Evolutionary conservation across 1,284 basidiomycete species (phyloP).

Genomic region (Phellopilus nigrolimitatus): DNA sequence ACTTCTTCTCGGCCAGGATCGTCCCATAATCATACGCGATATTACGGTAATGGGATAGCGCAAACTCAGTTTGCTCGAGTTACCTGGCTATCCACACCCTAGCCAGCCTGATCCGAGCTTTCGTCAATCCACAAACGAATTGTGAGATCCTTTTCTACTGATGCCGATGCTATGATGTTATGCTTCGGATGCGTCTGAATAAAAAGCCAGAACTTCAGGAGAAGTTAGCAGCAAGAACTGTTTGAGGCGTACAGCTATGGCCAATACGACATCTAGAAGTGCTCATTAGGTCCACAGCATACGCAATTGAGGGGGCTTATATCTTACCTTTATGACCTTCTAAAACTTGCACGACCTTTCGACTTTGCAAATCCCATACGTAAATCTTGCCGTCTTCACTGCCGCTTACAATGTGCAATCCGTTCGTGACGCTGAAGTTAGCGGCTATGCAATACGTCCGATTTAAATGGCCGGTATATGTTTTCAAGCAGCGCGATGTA

Average conservation of each 20-base stretch:
- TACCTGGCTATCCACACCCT: too few species aligned
- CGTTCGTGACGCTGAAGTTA: constrained; percentile 53
- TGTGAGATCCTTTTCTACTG: constrained; percentile 79
- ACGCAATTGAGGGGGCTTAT: constrained; percentile 5
- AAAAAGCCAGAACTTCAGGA: constrained; percentile 9
- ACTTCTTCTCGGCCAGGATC: too few species aligned
- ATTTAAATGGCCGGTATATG: constrained; percentile 81
- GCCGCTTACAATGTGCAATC: constrained; percentile 76
- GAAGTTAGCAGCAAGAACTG: neutral
- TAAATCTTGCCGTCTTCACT: constrained; percentile 88
- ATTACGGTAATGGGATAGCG: too few species aligned
- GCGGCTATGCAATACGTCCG: constrained; percentile 71
- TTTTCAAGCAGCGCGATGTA: constrained; percentile 89
- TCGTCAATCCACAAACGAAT: constrained; percentile 75
- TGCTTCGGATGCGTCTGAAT: constrained; percentile 70
- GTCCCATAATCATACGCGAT: too few species aligned
- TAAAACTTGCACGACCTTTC: constrained; percentile 68
- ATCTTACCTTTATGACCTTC: constrained; percentile 74
- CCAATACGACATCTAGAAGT: constrained; percentile 62
- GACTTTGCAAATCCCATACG: constrained; percentile 88
- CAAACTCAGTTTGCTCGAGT: too few species aligned
- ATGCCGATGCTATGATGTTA: constrained; percentile 74
- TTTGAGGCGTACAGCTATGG: constrained; percentile 56
- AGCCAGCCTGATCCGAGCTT: constrained; percentile 19
- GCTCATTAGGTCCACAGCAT: constrained; percentile 12